Evolutionary conservation across 345 rosid species (phyloP).

Genomic region (Barbarea vulgaris): DNA sequence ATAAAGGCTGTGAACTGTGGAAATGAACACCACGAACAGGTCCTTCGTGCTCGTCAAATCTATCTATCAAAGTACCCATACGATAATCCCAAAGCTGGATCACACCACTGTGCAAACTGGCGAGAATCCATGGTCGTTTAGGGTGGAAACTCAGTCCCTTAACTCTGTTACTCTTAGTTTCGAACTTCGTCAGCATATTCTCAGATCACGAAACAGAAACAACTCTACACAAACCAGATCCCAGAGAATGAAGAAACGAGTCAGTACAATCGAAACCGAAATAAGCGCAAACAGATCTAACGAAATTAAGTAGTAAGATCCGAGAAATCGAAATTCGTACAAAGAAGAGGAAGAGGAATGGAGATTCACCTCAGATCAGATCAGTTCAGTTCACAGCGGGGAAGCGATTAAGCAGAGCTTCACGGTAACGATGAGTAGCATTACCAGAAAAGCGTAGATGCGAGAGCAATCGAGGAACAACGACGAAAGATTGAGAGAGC

Average conservation of each 20-base stretch:
- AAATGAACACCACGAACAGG: conserved; percentile 99
- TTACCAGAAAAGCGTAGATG: conserved; percentile 21
- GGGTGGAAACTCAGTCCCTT: conserved; percentile 96
- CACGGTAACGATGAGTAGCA: conserved; percentile 30
- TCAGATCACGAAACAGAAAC: conserved; percentile 30
- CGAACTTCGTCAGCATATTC: conserved; percentile 94
- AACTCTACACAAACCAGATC: conserved; percentile 38
- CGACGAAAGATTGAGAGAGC: not conserved
- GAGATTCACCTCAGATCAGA: conserved; percentile 62
- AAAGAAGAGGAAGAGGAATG: conserved; percentile 3
- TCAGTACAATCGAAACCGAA: not conserved
- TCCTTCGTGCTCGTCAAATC: conserved; percentile 98
- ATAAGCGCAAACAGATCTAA: conserved; percentile 22
- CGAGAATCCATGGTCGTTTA: conserved; percentile 97
- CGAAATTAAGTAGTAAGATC: not conserved
- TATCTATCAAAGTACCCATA: conserved; percentile 91
- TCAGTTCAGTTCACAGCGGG: conserved; percentile 43
- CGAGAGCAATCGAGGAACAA: not conserved
- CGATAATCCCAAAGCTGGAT: conserved; percentile 99
- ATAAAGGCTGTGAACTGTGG: conserved; percentile 87
- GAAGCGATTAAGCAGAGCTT: conserved; percentile 31
- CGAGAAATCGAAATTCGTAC: conserved; percentile 9
- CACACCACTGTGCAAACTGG: conserved; percentile 98
- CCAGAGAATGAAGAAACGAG: conserved; percentile 18
- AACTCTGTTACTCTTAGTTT: conserved; percentile 97